A percentile compares a stretch with the other conserved stretches of the same genome.
Evolutionary conservation across 2,329 filamentous ascomycete genomes (phyloP).

Genomic region (Amauroascus niger): DNA sequence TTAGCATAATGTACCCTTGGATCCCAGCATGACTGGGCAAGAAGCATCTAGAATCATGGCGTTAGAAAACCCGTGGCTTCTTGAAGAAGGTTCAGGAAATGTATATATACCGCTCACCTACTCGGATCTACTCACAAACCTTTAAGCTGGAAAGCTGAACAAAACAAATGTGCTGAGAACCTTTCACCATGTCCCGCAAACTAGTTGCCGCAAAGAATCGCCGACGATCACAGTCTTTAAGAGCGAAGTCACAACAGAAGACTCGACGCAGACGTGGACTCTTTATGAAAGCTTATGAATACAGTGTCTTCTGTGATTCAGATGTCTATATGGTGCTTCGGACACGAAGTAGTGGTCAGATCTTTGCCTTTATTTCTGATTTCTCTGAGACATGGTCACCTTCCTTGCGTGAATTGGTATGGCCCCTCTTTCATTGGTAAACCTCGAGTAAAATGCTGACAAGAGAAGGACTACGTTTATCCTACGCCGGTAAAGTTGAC

Average conservation of each 20-base stretch:
- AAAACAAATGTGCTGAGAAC: neutral
- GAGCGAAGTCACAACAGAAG: neutral
- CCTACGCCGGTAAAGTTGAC: neutral
- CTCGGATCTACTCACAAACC: neutral
- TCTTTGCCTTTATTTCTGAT: neutral
- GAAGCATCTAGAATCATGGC: neutral
- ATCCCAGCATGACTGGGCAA: neutral
- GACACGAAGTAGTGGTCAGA: neutral
- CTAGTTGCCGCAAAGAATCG: neutral
- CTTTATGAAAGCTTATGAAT: neutral
- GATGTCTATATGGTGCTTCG: neutral
- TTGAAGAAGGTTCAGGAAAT: neutral
- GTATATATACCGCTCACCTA: neutral
- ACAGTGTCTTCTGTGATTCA: neutral
- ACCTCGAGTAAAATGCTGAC: neutral
- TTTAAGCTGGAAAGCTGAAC: neutral
- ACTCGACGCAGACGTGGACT: neutral
- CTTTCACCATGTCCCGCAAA: neutral
- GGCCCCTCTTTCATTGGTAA: neutral
- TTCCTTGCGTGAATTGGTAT: neutral
- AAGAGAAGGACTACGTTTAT: neutral
- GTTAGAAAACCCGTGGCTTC: neutral
- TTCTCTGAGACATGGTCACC: neutral
- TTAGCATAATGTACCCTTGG: too few relatives aligned
- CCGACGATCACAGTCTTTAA: neutral